phyloP scores from a whole-genome alignment of 2,329 filamentous ascomycete species.

The Aspergillus aculeatinus region DNA sequence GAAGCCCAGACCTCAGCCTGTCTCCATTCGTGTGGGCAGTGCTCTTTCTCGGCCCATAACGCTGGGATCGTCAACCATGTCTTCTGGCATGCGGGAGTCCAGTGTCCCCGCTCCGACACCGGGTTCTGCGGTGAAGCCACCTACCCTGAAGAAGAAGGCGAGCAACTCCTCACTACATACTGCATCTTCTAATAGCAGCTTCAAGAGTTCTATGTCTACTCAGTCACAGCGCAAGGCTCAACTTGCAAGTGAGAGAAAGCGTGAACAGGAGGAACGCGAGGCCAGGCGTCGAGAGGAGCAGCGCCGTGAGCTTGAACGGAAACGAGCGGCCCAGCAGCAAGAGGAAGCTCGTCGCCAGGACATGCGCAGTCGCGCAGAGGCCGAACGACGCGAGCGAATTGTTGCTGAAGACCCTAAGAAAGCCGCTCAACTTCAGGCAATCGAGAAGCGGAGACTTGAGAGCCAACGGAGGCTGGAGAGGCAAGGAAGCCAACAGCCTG shows the following conservation, averaged over 20 bases:
- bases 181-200: conserved; percentile 52
- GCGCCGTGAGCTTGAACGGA: conserved; percentile 77
- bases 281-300: conserved; percentile 75
- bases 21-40: conserved; percentile 51
- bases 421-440: conserved; percentile 61
- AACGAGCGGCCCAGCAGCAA: conserved; percentile 60
- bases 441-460: conserved; percentile 53
- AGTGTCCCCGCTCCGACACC: conserved; percentile 47
- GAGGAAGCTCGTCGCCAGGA: conserved; percentile 63
- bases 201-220: conserved; percentile 64
- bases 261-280: conserved; percentile 79
- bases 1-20: conserved; percentile 48
- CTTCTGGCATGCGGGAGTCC: conserved; percentile 59
- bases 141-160: conserved; percentile 59
- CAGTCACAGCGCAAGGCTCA: conserved; percentile 68
- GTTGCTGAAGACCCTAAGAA: conserved; percentile 63
- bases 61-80: conserved; percentile 47
- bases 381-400: conserved; percentile 48
- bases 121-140: conserved; percentile 48
- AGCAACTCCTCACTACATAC: conserved; percentile 66
- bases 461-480: conserved; percentile 47
- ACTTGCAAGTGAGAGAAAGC: conserved; percentile 75
- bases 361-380: conserved; percentile 61
- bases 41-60: conserved; percentile 47
- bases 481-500: conserved; percentile 45